Conservation (phyloP, 176 grass and related monocot genomes). For the Themeda triandra region DNA sequence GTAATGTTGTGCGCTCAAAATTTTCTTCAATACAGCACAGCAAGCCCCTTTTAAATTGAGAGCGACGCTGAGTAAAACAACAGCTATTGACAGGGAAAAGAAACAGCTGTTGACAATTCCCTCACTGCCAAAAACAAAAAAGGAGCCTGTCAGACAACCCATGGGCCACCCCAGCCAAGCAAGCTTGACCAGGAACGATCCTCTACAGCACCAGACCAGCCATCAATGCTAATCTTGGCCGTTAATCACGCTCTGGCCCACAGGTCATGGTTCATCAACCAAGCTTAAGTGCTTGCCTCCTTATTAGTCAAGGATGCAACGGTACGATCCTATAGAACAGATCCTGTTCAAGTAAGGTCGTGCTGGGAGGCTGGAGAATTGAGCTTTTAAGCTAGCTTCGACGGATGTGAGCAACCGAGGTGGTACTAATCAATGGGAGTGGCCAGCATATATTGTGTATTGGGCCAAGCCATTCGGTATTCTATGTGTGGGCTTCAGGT, state of each 20-base stretch:
- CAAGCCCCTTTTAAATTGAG: no score
- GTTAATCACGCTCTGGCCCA: conserved; percentile 27
- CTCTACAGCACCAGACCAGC: background rate
- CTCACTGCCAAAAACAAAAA: no score
- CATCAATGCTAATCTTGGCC: background rate
- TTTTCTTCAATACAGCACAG: no score
- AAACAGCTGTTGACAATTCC: no score
- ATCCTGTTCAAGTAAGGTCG: background rate
- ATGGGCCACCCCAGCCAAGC: no score
- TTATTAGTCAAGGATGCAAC: no score
- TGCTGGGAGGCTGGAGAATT: background rate
- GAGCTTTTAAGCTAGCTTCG: background rate
- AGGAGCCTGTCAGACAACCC: no score
- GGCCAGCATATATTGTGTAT: background rate
- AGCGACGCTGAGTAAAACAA: no score
- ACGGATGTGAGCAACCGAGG: rapidly evolving
- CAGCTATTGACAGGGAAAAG: no score
- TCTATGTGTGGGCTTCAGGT: background rate
- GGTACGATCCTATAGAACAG: no score
- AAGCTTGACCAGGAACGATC: background rate
- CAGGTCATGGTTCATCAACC: background rate
- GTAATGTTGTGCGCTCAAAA: no score
- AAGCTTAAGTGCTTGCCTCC: background rate
- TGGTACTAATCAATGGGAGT: background rate
- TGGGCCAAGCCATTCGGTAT: background rate